Evolutionary conservation across 2,329 filamentous ascomycete genomes (phyloP), one percentile per base, ranked within the genome.

Genomic region (Exophiala mesophila): DNA sequence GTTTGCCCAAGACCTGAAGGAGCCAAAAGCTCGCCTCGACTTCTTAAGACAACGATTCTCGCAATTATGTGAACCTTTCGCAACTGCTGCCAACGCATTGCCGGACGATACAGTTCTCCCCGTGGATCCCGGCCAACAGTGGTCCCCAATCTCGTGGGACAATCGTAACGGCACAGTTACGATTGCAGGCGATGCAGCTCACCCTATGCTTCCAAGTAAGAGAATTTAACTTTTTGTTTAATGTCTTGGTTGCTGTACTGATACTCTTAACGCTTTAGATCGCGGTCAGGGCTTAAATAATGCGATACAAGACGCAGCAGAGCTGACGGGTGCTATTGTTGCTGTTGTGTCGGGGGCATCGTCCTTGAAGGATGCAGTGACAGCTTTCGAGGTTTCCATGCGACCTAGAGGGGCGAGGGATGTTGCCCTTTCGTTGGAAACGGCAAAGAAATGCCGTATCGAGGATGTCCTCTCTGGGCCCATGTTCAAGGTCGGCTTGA

Each of bases 221-320:
- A 47, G 3, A 21, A 12, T n/a, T n/a, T n/a, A n/a, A n/a, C 9
- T 36, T 15, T 23, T 13, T 31, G 28, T 21, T 37, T 35, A 15
- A 17, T 39, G 31, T 28, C 24, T 28, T 8, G 9, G 9, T 10
- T 17, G 15, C 15, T 33, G 2, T 15, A 45, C 17, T 16, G 20
- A 21, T n/a, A n/a, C n/a, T n/a, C n/a, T n/a, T n/a, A n/a, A n/a
- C n/a, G n/a, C n/a, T n/a, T n/a, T n/a, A 35, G 20, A 64, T 48
- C 64, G 68, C n/a, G 69, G 68, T 1, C 69, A 72, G 50, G 68
- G 68, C 5, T 61, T 68, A 24, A 69, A 72, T 44, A 64, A 71
- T 47, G 62, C 61, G 20, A 64, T 72, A 30, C 55, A 55, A 1
- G 69, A 71, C 39, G 66, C 61, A 8, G 52, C 57, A 23, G 62